Evolutionary conservation across 2,329 filamentous ascomycete genomes (phyloP), one percentile per base, ranked within the genome.

Genomic region (Westerdykella aurantiaca): DNA sequence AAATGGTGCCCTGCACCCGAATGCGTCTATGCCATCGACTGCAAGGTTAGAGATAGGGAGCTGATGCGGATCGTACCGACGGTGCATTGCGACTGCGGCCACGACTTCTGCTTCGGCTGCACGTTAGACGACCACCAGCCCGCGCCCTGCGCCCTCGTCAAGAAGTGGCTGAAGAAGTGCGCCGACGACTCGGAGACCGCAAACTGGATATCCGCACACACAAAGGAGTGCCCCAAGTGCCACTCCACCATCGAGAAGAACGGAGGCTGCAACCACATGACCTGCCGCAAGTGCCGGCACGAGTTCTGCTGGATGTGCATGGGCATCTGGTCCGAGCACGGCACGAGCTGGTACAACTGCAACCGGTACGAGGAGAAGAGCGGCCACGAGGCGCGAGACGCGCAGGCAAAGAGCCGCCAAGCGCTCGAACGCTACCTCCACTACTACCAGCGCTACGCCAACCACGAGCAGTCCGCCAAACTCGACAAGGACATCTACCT

Each of bases 301-400:
- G 90, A 96, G 62, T 96, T 98, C 62, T 98, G 93, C 72, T 98
- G 93, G 93, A 97, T 98, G 86, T 98, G 93, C 63, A 98, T 98
- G 93, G 93, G 93, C 0, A 75, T 95, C 1, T 98, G 93, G 93
- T 94, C 89, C 1, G 93, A 98, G 69, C 93, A 98, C 65, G 93
- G 93, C 50, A 98, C 91, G 3, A 95, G 88, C 70, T 98, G 93
- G 93, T 98, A 98, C 75, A 98, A 95, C 69, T 98, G 93, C 77
- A 98, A 95, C 64, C 79, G 93, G 7, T 98, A 85, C 58, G 93
- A 98, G 63, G 93, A 97, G 72, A 96, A 93, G 76, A 95, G 88
- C 52, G 93, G 93, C 2, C 77, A 82, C 0, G 90, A 96, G 44
- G 93, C 93, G 4, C 79, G 93, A 31, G 89, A 95, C 66, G 89